These are phyloP conservation scores for Tetraselmis striata DNA, from an alignment of 139 green algal species.

Conservation along the genomic window DNA sequence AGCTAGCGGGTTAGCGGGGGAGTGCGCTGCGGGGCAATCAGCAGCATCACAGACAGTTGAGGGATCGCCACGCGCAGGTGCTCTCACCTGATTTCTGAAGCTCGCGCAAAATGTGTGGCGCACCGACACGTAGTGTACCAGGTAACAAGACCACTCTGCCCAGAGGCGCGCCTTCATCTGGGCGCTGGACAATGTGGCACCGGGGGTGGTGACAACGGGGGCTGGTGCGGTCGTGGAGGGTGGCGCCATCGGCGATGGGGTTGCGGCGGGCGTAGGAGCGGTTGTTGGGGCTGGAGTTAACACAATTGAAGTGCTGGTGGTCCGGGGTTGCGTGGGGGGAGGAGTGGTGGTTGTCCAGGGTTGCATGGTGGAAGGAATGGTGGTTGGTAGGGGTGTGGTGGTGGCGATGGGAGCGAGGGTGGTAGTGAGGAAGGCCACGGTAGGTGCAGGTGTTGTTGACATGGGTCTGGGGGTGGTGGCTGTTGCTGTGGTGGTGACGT, in stretches of 20 bases:
- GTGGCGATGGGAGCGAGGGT: no score
- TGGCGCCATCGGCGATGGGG: no score
- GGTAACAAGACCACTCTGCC: neutral
- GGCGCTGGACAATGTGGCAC: no score
- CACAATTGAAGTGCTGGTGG: neutral
- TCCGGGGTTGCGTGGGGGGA: neutral
- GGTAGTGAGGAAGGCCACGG: no score
- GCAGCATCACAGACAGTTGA: neutral
- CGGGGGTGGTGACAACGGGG: no score
- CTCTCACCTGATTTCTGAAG: neutral
- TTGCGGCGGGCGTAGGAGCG: neutral
- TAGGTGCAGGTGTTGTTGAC: no score
- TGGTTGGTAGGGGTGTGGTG: no score
- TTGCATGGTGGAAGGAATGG: no score
- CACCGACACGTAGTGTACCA: neutral
- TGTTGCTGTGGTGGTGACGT: no score
- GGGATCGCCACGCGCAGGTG: neutral
- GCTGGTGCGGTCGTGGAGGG: no score
- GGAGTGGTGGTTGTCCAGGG: neutral
- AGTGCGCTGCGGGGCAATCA: neutral
- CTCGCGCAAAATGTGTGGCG: neutral
- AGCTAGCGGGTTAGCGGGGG: no score
- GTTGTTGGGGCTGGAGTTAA: neutral
- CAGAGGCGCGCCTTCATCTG: neutral
- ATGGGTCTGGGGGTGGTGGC: no score